Evolutionary conservation across 257 asterid species (phyloP), one percentile per base, ranked within the genome.

Genomic region (Anisodus tanguticus): DNA sequence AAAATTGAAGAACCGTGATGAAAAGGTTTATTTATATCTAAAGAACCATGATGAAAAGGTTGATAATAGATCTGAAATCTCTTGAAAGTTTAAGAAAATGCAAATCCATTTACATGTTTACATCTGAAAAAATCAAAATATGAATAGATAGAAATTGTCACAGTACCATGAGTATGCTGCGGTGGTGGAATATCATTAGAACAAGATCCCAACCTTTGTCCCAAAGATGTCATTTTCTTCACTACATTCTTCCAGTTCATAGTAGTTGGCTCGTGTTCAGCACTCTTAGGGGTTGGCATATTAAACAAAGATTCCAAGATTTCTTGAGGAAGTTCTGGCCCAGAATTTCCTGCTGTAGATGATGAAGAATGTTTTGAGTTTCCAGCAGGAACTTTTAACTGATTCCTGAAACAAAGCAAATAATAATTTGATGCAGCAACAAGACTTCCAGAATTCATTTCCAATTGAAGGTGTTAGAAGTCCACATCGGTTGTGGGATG

Each of bases 191-290:
- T 83, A 45, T 80, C 90, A 79, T 49, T 87, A 85, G 93, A 88
- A 64, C 59, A 17, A 79, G 85, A 39, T 68, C 90, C 92, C 85
- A 60, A 80, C 74, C 88, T 93, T 78, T 85, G 95, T 79, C 98
- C 93, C 85, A 91, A 88, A 71, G 97, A 91, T 58, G 91, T 55
- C 91, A 97, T 81, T 95, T 97, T 89, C 89, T 92, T 93, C 37
- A 92, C 97, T 12, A 97, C 88, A 59, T 90, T 93, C 89, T 92
- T 97, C 99, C 99, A 97, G 88, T 97, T 93, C 98, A 97, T 90
- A 83, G 87, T 83, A 83, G 85, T 88, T 66, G 97, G 98, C 83
- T 93, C 97, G 26, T 83, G 95, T 90, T 92, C 98, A 64, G 92
- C 93, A 83, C 90, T 87, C 93, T 88, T 93, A 45, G 94, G 95